Base-by-base conservation (phyloP, 805 yeast species). In the Deakozyma indianensis region DNA sequence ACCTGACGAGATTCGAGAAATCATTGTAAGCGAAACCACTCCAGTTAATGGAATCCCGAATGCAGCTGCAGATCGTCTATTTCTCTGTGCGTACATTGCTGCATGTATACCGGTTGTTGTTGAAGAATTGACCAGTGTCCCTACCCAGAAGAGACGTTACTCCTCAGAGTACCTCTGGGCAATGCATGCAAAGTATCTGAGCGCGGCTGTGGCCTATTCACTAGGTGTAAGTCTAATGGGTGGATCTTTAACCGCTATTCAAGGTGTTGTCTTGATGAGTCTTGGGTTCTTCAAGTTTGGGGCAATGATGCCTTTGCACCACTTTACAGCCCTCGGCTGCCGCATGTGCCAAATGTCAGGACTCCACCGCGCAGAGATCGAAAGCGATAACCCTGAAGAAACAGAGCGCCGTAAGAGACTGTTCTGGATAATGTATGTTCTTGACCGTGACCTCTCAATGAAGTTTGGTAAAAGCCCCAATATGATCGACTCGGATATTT, bases 271-370 rank as follows among this genome's bases (percentile, higher is more conserved):
- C 7, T 50, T 80, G 22, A 52, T 78, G 22, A 56, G 80, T 41
- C 58, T 70, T 1, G 28, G 69, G 59, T 47, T 54, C 53, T 41
- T 43, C 41, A 35, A 46, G 41, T 32, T 46, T 11, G 44, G 40
- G 20, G 43, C 25, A 25, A 49, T 29, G 41, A 54, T 49, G 46
- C 57, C 32, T 44, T 52, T 35, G 43, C 66, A 63, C 45, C 60
- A 66, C 43, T 51, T 75, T 16, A 55, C 68, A 3, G 56, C 74
- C 1, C 64, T 71, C 1, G 74, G 77, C 3, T 66, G 74, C 3
- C 63, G 79, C 49, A 69, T 68, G 49, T 80, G 80, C 0, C 73
- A 70, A 42, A 78, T 74, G 35, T 52, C 77, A 54, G 83, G 83
- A 0, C 61, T 81, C 4, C 75, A 79, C 50, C 60, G 77, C 44